Base-by-base conservation (phyloP, 2,329 filamentous ascomycete species). In the Pyricularia sp. region DNA sequence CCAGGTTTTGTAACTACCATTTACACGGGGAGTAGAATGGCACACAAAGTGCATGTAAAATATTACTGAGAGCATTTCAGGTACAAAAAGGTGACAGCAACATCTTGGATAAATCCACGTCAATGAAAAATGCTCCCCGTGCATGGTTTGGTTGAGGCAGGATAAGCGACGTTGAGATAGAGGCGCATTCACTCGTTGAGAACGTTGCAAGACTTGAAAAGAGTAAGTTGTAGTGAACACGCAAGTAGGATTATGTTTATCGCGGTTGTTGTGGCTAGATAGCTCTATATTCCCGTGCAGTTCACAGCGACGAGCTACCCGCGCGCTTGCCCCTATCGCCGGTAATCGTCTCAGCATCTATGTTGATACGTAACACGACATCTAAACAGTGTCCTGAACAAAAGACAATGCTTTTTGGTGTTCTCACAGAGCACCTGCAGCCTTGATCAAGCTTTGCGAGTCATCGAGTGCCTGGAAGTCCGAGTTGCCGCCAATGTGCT, bases 401-500 rank as follows among this genome's bases (percentile, higher is more conserved):
- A 65, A 30, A 30, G 20, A 20, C 17, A 26, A 65, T 11, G 28
- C 28, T 9, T 65, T 6, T 12, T n/a, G 31, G 25, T 67, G 4
- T 50, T 50, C 66, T 67, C 63, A 69, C 64, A 69, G 25, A 23
- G 81, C 83, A 71, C 79, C 80, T 26, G 80, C 81, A 33, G 79
- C 77, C 73, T 75, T 72, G 67, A 86, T 77, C 66, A 84, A 73
- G 55, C 73, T 71, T 75, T 80, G 75, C 31, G 98, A 81, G 73
- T 96, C 78, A 79, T 86, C 87, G 68, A 73, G 74, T 1, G 81
- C 84, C 81, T 94, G 90, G 72, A 96, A 80, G 74, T 95, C 94
- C 28, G 93, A 97, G 87, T 98, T 98, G 74, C 95, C 95, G 72
- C 95, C 95, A 78, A 99, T 96, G 82, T 97, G 94, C 84, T 96